Base-by-base conservation (phyloP, 306 rosid species). In the Glycyrrhiza uralensis region DNA sequence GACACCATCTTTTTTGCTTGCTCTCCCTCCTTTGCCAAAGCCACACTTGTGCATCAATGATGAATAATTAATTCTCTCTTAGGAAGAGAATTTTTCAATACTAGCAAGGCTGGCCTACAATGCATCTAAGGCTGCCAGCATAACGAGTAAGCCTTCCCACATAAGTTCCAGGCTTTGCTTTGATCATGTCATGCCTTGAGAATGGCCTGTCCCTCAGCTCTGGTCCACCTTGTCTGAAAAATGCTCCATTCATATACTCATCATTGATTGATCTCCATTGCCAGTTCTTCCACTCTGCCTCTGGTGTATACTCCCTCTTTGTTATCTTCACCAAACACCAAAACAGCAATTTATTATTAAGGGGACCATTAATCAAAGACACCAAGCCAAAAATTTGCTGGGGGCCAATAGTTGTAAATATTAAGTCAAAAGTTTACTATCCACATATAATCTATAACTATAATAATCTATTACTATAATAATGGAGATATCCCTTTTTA, bases 211-310 rank as follows among this genome's bases (percentile, higher is more conserved):
- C 11, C 0, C 0, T 19, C 1, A 80, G 41, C 0, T 11, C 44
- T 0, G 51, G 0, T 1, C 97, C 96, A 2, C 88, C 75, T 74
- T 83, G 55, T 4, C 11, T 24, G 71, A 90, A 93, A 76, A 20
- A 79, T 30, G 97, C 97, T 66, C 98, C 98, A 30, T 90, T 90
- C 82, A 84, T 2, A 78, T 81, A 46, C 55, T 62, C 18, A 30
- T 93, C 97, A 5, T 83, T 80, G 35, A 88, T 82, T n/a, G 98
- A 93, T 72, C 90, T 87, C 98, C 96, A 93, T 60, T 63, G 82
- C 98, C 97, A 89, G 0, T 10, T 38, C 38, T 23, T 83, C 97
- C 97, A 89, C 13, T 29, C 88, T 0, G 1, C 0, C 71, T 54
- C 75, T 1, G 49, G 2, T 13, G 91, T 1, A 49, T 88, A 77